phyloP scores from a whole-genome alignment of 2,329 filamentous ascomycete species.

The Cladorrhinum sp. region DNA sequence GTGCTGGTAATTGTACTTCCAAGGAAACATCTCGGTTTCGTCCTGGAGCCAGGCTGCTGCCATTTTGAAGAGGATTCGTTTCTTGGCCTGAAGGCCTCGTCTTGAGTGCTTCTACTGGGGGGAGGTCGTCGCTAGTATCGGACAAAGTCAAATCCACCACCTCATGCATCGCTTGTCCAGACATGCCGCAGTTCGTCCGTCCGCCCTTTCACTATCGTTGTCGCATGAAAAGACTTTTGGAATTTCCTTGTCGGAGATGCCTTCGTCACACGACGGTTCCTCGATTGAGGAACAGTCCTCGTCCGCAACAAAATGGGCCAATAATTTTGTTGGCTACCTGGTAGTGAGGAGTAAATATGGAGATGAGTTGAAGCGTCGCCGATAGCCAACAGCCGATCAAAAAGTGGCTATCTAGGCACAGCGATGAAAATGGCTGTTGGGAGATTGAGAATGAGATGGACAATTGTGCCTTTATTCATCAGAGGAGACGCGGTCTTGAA shows the following conservation, averaged over 20 bases:
- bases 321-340: background rate
- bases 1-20: background rate
- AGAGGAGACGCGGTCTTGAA: slow-evolving; percentile 17
- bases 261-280: background rate
- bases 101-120: slow-evolving; percentile 12
- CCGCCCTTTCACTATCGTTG: slow-evolving; percentile 1
- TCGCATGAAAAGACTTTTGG: background rate
- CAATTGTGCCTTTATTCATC: slow-evolving; percentile 5
- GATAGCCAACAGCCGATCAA: background rate
- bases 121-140: slow-evolving; percentile 1
- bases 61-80: background rate
- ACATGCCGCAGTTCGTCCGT: background rate
- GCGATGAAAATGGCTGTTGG: background rate
- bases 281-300: background rate
- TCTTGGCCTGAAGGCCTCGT: background rate
- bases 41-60: background rate
- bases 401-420: background rate
- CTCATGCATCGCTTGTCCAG: slow-evolving; percentile 4
- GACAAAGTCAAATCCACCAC: slow-evolving; percentile 18
- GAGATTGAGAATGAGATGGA: slow-evolving; percentile 1
- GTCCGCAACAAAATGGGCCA: background rate
- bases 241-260: background rate
- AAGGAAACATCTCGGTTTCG: background rate
- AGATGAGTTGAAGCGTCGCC: background rate
- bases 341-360: background rate